Conservation (phyloP, 108 stramenopile genomes). For the Skeletonema marinoi region DNA sequence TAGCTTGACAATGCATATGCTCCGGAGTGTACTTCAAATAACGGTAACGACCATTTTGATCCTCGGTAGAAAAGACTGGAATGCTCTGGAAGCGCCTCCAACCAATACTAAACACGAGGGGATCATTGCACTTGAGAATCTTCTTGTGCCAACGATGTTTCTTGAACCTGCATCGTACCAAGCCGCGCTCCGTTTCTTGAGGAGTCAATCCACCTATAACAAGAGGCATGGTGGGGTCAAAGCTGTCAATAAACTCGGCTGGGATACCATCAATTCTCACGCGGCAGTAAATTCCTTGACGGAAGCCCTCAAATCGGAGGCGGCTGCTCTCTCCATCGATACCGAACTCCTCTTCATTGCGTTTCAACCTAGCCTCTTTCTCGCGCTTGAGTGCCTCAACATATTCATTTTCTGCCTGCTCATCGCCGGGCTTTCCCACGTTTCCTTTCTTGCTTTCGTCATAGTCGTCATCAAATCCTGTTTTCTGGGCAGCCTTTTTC, state of each 20-base stretch:
- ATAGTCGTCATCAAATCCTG: conserved; percentile 83
- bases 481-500: conserved; percentile 80
- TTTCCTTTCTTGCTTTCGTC: conserved; percentile 83
- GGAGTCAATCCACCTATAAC: conserved; percentile 95
- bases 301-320: conserved; percentile 86
- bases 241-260: conserved; percentile 76
- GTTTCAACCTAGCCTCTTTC: conserved; percentile 76
- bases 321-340: conserved; percentile 84
- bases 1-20: conserved; percentile 98
- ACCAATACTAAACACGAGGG: conserved; percentile 94
- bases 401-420: conserved; percentile 81
- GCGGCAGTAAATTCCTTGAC: conserved; percentile 95
- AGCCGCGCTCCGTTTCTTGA: conserved; percentile 87
- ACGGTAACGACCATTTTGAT: conserved; percentile 83
- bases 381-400: conserved; percentile 79
- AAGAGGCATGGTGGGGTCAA: conserved; percentile 84
- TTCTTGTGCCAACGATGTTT: conserved; percentile 98
- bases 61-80: conserved; percentile 85
- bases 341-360: conserved; percentile 92
- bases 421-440: conserved; percentile 54
- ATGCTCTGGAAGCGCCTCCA: conserved; percentile 98
- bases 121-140: conserved; percentile 94
- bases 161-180: conserved; percentile 92
- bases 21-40: conserved; percentile 99
- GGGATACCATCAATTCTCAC: conserved; percentile 88